These are phyloP conservation scores for Bimuria novae-zelandiae DNA, from an alignment of 2,329 filamentous ascomycete species.

Conservation along the genomic window DNA sequence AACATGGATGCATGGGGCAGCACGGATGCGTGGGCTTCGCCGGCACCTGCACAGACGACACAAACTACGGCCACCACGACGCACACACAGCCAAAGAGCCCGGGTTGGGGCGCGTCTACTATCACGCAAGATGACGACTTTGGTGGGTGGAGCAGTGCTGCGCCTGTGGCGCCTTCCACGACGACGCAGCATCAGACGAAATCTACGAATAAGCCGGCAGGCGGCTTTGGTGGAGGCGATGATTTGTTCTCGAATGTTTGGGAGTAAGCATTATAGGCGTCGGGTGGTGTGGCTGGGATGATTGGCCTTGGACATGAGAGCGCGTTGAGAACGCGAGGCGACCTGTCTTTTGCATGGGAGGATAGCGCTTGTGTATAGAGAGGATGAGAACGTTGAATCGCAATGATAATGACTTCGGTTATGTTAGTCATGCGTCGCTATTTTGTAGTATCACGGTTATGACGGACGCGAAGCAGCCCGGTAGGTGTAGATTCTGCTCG, in stretches of 20 bases:
- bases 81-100: constrained; percentile 50
- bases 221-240: constrained; percentile 65
- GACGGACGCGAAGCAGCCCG: no score
- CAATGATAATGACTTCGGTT: no score
- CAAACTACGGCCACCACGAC: constrained; percentile 41
- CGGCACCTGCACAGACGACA: constrained; percentile 60
- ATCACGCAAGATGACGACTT: constrained; percentile 93
- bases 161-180: constrained; percentile 53
- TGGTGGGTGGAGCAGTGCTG: constrained; percentile 85
- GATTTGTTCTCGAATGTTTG: constrained; percentile 97
- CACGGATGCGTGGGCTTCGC: constrained; percentile 77
- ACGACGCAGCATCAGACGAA: constrained; percentile 25
- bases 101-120: constrained; percentile 61
- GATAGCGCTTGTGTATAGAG: no score
- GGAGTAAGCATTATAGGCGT: constrained; percentile 59
- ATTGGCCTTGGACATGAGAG: background rate
- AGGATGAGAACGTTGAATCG: no score
- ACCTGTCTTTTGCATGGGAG: background rate
- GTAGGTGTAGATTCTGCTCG: no score
- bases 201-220: constrained; percentile 53
- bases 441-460: no score
- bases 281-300: background rate
- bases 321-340: background rate
- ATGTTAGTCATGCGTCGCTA: no score
- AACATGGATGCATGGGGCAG: constrained; percentile 80